phyloP scores from a whole-genome alignment of 305 asterid species.

The Stenogyne calaminthoides region DNA sequence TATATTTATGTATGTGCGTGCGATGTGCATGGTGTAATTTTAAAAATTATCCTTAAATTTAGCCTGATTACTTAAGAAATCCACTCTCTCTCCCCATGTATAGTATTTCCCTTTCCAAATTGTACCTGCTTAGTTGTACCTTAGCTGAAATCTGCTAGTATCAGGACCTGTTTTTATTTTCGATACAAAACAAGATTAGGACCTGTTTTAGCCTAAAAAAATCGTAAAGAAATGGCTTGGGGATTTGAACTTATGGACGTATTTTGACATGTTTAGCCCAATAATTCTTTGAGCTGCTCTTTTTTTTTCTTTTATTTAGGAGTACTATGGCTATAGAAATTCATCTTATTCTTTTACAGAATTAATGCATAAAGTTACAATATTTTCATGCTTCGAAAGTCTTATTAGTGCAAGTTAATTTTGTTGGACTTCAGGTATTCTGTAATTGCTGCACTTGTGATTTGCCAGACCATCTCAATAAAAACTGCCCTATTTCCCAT shows the following conservation, averaged over 20 bases:
- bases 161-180: not conserved
- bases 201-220: not conserved
- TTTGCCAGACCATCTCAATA: conserved; percentile 77
- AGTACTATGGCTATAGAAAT: conserved; percentile 1
- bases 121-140: not conserved
- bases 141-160: not conserved
- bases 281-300: conserved; percentile 8
- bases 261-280: not conserved
- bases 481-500: conserved; percentile 39
- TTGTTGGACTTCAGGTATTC: conserved; percentile 45
- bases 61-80: no score
- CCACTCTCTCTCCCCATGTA: no score
- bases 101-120: no score
- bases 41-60: not conserved
- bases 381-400: conserved; percentile 10
- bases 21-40: not conserved
- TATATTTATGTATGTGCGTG: not conserved
- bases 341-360: not conserved
- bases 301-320: no score
- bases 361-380: not conserved
- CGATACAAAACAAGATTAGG: not conserved
- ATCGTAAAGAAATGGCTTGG: no score
- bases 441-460: conserved; percentile 74
- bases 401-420: conserved; percentile 15
- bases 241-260: not conserved